phyloP scores from a whole-genome alignment of 805 yeast species.

The Kluyveromyces starmeri region DNA sequence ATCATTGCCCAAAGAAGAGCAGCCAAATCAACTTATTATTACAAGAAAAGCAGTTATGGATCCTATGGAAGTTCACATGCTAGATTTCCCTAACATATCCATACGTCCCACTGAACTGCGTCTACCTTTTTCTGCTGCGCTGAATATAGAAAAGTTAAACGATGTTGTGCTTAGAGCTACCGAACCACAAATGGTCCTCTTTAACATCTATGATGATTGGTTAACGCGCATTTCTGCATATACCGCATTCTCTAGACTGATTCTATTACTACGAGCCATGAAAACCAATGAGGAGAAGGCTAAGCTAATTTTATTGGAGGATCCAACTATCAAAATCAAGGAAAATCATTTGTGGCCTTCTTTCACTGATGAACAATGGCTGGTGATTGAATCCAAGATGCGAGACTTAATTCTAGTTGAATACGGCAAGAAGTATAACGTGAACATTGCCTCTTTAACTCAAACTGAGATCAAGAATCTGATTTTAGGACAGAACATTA shows the following conservation, averaged over 20 bases:
- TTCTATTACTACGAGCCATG: slow-evolving; percentile 73
- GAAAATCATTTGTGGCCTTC: slow-evolving; percentile 93
- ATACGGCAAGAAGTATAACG: slow-evolving; percentile 76
- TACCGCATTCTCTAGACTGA: slow-evolving; percentile 87
- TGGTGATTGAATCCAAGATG: slow-evolving; percentile 74
- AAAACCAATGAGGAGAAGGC: slow-evolving; percentile 71
- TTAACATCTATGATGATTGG: slow-evolving; percentile 95
- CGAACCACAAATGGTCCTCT: slow-evolving; percentile 87
- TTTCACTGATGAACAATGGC: slow-evolving; percentile 83
- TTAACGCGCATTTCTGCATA: slow-evolving; percentile 68
- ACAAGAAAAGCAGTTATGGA: slow-evolving; percentile 87
- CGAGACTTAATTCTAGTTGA: slow-evolving; percentile 82
- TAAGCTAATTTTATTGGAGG: slow-evolving; percentile 67
- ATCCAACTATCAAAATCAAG: slow-evolving; percentile 55
- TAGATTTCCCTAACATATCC: slow-evolving; percentile 88
- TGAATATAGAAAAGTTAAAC: slow-evolving; percentile 71
- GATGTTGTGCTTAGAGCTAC: slow-evolving; percentile 77
- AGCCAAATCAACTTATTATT: slow-evolving; percentile 85
- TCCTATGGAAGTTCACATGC: slow-evolving; percentile 93
- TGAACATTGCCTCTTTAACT: slow-evolving; percentile 78
- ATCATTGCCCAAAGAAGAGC: slow-evolving; percentile 86
- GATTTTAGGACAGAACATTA: slow-evolving; percentile 87
- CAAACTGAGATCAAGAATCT: slow-evolving; percentile 91
- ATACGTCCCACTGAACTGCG: slow-evolving; percentile 84
- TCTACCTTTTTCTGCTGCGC: slow-evolving; percentile 80